Conservation (phyloP, 352 stramenopile genomes). For the Pythium biforme region DNA sequence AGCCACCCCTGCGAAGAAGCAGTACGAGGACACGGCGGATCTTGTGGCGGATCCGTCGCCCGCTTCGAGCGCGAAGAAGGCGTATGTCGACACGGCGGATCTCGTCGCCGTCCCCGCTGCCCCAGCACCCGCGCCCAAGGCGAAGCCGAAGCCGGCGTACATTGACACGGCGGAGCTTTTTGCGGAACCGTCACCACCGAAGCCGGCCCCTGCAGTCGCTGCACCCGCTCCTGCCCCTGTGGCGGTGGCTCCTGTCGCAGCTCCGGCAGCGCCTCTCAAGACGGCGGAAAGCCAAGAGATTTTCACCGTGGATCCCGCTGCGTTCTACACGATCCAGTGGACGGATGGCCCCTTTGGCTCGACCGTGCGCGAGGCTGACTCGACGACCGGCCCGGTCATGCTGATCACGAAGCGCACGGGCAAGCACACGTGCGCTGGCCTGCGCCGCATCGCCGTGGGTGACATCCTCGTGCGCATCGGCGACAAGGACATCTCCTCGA, state of each 20-base stretch:
- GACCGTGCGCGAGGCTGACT: conserved; percentile 75
- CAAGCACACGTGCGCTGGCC: conserved; percentile 69
- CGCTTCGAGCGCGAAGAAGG: neutral
- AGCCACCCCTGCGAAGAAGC: conserved; percentile 1
- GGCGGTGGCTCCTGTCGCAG: neutral
- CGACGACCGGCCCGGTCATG: conserved; percentile 60
- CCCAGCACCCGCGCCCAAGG: neutral
- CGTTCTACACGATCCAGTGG: conserved; percentile 82
- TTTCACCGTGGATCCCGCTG: conserved; percentile 61
- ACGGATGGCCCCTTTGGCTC: conserved; percentile 78
- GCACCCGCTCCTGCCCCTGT: neutral
- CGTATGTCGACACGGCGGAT: conserved; percentile 15
- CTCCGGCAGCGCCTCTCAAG: conserved; percentile 13
- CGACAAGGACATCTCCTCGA: conserved; percentile 59
- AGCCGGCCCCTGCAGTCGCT: conserved; percentile 1
- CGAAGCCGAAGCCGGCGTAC: conserved; percentile 5
- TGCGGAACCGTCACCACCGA: conserved; percentile 2
- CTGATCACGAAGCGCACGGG: conserved; percentile 82
- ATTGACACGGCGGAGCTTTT: conserved; percentile 22
- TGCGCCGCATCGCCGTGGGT: conserved; percentile 70
- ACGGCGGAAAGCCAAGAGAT: conserved; percentile 41
- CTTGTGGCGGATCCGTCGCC: conserved; percentile 11
- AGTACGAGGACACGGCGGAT: conserved; percentile 25
- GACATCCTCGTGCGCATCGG: conserved; percentile 79
- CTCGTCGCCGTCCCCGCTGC: conserved; percentile 5